Evolutionary conservation across 331 rosid species (phyloP).

Genomic region (Ulmus americana): DNA sequence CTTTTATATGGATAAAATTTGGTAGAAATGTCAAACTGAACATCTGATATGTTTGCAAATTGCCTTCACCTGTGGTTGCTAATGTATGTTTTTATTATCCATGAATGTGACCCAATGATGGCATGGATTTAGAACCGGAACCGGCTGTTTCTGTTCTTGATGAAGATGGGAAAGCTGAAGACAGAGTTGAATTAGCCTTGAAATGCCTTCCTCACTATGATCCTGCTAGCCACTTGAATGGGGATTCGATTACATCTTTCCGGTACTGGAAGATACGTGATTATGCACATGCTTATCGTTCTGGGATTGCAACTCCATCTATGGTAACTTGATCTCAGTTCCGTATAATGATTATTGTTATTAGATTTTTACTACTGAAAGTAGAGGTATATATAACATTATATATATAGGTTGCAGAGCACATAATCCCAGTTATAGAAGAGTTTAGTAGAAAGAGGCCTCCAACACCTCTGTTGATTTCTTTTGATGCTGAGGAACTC

Average conservation of each 20-base stretch:
- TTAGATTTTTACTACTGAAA: constrained; percentile 17
- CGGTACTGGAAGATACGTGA: constrained; percentile 91
- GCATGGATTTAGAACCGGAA: constrained; percentile 53
- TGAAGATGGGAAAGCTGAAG: constrained; percentile 68
- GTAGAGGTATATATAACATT: constrained; percentile 3
- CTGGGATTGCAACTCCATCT: constrained; percentile 62
- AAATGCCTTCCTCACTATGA: constrained; percentile 74
- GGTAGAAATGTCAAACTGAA: not conserved
- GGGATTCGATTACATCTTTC: constrained; percentile 35
- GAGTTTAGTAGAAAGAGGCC: constrained; percentile 52
- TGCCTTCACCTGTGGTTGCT: not conserved
- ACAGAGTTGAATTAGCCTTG: constrained; percentile 61
- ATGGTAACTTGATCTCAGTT: constrained; percentile 42
- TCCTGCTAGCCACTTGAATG: constrained; percentile 39
- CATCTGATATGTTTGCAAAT: not conserved
- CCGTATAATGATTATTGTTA: not conserved
- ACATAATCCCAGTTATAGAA: constrained; percentile 52
- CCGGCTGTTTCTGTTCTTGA: constrained; percentile 49
- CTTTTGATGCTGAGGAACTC: constrained; percentile 70
- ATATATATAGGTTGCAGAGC: constrained; percentile 59
- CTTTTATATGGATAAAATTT: not conserved
- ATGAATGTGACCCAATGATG: constrained; percentile 15
- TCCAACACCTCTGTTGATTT: constrained; percentile 56
- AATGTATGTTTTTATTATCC: not conserved
- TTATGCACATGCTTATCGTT: constrained; percentile 80